These are phyloP conservation scores for Candida tammaniensis DNA, from an alignment of 805 yeast genomes.

Conservation along the genomic window DNA sequence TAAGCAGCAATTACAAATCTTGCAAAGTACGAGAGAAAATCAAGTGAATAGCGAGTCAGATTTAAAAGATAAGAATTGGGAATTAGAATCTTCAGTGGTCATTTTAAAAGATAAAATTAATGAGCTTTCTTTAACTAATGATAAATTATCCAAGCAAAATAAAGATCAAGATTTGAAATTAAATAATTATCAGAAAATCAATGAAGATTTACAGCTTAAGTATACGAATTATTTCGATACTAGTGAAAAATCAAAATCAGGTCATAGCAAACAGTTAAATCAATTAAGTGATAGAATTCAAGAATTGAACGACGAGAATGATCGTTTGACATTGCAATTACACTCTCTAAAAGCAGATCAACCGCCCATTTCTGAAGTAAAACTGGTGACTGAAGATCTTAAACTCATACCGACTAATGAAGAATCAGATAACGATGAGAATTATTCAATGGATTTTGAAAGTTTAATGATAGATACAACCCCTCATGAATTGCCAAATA, in stretches of 20 bases:
- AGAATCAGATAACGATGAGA: constrained; percentile 13
- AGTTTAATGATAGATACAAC: constrained; percentile 28
- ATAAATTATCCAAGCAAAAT: constrained; percentile 29
- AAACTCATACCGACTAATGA: constrained; percentile 2
- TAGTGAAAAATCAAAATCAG: constrained; percentile 30
- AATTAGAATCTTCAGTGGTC: constrained; percentile 53
- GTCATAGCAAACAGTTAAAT: constrained; percentile 40
- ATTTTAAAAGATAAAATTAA: constrained; percentile 42
- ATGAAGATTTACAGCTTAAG: constrained; percentile 46
- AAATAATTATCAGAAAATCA: constrained; percentile 36
- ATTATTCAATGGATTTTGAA: constrained; percentile 35
- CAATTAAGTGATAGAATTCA: constrained; percentile 52
- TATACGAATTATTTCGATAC: constrained; percentile 40
- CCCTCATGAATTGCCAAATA: constrained; percentile 20
- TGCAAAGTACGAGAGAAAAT: constrained; percentile 29
- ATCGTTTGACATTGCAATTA: constrained; percentile 45
- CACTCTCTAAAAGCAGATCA: not conserved
- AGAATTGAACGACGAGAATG: constrained; percentile 69
- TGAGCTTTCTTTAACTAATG: constrained; percentile 38
- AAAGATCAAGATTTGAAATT: constrained; percentile 33
- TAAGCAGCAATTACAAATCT: constrained; percentile 33
- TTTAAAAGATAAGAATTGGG: constrained; percentile 62
- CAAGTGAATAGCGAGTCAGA: constrained; percentile 44
- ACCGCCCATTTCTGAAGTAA: not conserved
- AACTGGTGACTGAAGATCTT: not conserved